Evolutionary conservation across 2,329 filamentous ascomycete genomes (phyloP).

Genomic region (Ascomycota sp.): DNA sequence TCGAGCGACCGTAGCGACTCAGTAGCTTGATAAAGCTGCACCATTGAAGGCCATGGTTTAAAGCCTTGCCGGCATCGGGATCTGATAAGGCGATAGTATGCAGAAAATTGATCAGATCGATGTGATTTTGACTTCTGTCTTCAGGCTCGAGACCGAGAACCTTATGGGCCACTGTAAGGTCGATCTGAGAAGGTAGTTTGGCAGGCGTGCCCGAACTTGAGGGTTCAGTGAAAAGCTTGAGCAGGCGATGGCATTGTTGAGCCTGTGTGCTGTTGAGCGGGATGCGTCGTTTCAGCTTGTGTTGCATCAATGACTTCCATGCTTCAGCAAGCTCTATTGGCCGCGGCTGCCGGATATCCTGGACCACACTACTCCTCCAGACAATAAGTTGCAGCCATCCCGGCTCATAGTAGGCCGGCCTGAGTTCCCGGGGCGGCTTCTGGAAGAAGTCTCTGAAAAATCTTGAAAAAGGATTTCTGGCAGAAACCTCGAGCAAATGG

Average conservation of each 20-base stretch:
- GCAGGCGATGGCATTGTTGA: conserved; percentile 29
- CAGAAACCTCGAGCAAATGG: conserved; percentile 6
- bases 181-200: conserved; percentile 15
- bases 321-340: conserved; percentile 42
- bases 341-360: conserved; percentile 43
- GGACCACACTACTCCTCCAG: conserved; percentile 39
- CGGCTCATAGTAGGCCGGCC: conserved; percentile 42
- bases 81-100: conserved; percentile 11
- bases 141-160: conserved; percentile 19
- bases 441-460: conserved; percentile 24
- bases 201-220: conserved; percentile 7
- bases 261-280: conserved; percentile 47
- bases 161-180: conserved; percentile 23
- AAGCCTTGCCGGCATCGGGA: conserved; percentile 1
- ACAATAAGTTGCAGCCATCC: conserved; percentile 55
- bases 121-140: conserved; percentile 22
- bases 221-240: conserved; percentile 32
- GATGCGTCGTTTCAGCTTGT: conserved; percentile 25
- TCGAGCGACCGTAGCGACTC: conserved; percentile 30
- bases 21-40: conserved; percentile 18
- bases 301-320: conserved; percentile 41
- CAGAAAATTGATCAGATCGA: conserved; percentile 24
- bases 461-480: conserved; percentile 32
- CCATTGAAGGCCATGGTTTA: conserved; percentile 7
- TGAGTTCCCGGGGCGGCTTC: conserved; percentile 36